These are phyloP conservation scores for Candida glaebosa DNA, from an alignment of 805 yeast species.

Conservation along the genomic window DNA sequence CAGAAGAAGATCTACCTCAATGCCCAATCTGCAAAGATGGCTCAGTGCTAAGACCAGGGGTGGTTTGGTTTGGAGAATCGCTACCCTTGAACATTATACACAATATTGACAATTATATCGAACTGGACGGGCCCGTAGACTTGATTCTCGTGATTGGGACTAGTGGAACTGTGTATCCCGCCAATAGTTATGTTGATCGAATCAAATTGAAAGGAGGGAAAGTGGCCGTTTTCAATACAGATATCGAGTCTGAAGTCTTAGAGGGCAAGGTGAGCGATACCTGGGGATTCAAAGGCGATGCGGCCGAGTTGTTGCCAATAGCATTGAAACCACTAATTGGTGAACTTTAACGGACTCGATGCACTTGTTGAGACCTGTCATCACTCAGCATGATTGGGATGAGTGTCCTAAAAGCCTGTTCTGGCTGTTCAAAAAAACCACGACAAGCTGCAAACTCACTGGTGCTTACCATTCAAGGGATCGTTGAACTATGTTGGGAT, in stretches of 20 bases:
- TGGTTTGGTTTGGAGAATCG: conserved; percentile 94
- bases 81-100: conserved; percentile 63
- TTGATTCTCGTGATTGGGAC: conserved; percentile 82
- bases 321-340: conserved; percentile 55
- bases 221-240: conserved; percentile 81
- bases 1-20: conserved; percentile 55
- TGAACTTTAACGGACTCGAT: conserved; percentile 9
- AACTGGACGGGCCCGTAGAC: conserved; percentile 52
- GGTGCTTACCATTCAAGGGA: too few relatives aligned
- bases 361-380: too few relatives aligned
- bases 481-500: too few relatives aligned
- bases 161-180: conserved; percentile 85
- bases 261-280: conserved; percentile 38
- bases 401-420: too few relatives aligned
- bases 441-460: too few relatives aligned
- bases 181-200: conserved; percentile 84
- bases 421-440: too few relatives aligned
- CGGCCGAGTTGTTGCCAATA: conserved; percentile 63
- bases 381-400: too few relatives aligned
- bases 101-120: conserved; percentile 67
- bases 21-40: conserved; percentile 75
- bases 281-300: conserved; percentile 82
- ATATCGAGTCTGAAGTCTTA: conserved; percentile 45
- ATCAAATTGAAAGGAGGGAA: conserved; percentile 71
- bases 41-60: conserved; percentile 73